phyloP scores from a whole-genome alignment of 768 basidiomycete species.

The Amanita pallidorosea region DNA sequence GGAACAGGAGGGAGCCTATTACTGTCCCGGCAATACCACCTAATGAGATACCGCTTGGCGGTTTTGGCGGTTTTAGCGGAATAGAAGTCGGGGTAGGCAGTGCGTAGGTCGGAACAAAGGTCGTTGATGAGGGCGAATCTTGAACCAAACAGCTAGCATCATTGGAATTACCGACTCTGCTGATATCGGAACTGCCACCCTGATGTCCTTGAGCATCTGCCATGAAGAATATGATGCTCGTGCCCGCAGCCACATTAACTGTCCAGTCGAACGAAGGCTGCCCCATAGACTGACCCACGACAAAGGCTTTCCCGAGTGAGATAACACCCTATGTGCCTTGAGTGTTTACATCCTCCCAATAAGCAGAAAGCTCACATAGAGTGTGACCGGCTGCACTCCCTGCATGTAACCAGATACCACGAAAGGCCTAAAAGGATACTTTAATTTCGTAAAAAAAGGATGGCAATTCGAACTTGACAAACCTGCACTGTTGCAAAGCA shows the following conservation, averaged over 20 bases:
- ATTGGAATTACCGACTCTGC: constrained; percentile 33
- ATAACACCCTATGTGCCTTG: constrained; percentile 38
- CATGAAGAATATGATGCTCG: constrained; percentile 47
- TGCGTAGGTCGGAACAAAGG: constrained; percentile 16
- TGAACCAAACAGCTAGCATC: constrained; percentile 40
- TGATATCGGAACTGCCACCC: constrained; percentile 53
- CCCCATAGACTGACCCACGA: constrained; percentile 29
- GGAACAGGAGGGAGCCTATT: constrained; percentile 40
- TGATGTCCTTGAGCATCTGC: constrained; percentile 35
- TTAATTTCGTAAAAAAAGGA: not conserved
- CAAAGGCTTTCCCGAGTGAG: constrained; percentile 45
- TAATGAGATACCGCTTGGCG: constrained; percentile 21
- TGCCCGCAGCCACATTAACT: constrained; percentile 46
- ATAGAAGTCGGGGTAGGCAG: constrained; percentile 12
- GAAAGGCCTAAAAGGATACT: constrained; percentile 27
- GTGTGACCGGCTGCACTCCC: constrained; percentile 44
- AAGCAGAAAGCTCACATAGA: constrained; percentile 29
- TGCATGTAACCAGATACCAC: constrained; percentile 29
- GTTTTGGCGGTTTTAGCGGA: constrained; percentile 5
- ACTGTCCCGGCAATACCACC: constrained; percentile 42
- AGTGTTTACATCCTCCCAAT: not conserved
- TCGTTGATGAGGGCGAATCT: constrained; percentile 42
- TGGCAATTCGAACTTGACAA: constrained; percentile 12
- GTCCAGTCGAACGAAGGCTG: constrained; percentile 39
- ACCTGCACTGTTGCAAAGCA: constrained; percentile 56